Evolutionary conservation across 1,284 basidiomycete genomes (phyloP).

Genomic region (Microbotryum scabiosae): DNA sequence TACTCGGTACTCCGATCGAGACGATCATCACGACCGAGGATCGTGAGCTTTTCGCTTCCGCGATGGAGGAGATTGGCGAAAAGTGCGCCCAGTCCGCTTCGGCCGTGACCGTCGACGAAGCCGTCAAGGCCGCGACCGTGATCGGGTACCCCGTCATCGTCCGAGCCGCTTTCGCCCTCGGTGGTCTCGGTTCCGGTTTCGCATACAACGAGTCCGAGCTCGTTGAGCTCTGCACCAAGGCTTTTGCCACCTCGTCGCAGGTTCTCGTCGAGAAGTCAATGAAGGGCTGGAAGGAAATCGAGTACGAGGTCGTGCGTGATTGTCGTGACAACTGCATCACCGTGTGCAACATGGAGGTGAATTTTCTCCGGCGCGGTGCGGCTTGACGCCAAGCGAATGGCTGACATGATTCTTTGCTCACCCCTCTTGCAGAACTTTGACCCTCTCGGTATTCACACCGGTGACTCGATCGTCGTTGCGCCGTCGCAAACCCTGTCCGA

Average conservation of each 20-base stretch:
- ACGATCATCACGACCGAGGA: slow-evolving; percentile 98
- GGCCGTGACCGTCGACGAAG: slow-evolving; percentile 72
- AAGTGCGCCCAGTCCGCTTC: slow-evolving; percentile 82
- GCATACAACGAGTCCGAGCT: slow-evolving; percentile 92
- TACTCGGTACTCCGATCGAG: slow-evolving; percentile 92
- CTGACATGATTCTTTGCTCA: neutral
- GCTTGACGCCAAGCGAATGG: neutral
- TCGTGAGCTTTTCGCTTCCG: slow-evolving; percentile 81
- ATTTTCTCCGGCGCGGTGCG: slow-evolving; percentile 40
- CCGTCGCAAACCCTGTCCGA: slow-evolving; percentile 97
- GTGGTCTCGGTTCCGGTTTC: slow-evolving; percentile 97
- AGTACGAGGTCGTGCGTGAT: slow-evolving; percentile 98
- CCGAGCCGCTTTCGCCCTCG: slow-evolving; percentile 94
- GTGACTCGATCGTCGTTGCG: slow-evolving; percentile 99
- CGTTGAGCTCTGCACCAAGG: slow-evolving; percentile 85
- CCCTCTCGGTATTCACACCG: slow-evolving; percentile 97
- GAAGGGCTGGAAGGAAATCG: slow-evolving; percentile 99
- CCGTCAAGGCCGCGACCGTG: slow-evolving; percentile 65
- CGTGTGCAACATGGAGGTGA: slow-evolving; percentile 33
- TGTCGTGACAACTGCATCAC: slow-evolving; percentile 57
- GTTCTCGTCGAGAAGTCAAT: slow-evolving; percentile 95
- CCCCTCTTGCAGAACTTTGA: slow-evolving; percentile 89
- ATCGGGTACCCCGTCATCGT: slow-evolving; percentile 98
- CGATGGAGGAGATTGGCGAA: slow-evolving; percentile 96
- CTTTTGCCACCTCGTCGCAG: slow-evolving; percentile 84